A percentile compares a stretch with the other conserved stretches of the same genome.
Conservation (phyloP, 2,329 filamentous ascomycete genomes). For the Neodidymelliopsis sp. region DNA sequence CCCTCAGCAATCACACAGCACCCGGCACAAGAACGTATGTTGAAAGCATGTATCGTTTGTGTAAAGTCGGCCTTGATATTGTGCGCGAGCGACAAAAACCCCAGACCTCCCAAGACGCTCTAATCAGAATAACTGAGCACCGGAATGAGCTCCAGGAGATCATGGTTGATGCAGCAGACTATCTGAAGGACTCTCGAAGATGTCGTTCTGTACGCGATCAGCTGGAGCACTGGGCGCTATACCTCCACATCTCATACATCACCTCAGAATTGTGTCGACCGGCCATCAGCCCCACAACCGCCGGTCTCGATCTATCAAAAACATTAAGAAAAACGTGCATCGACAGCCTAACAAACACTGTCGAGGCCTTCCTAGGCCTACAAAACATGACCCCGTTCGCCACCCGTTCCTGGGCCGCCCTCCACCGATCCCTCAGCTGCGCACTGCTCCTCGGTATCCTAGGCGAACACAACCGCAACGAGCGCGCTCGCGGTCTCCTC, state of each 20-base stretch:
- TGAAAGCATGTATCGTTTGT: slow-evolving; percentile 64
- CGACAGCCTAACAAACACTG: slow-evolving; percentile 62
- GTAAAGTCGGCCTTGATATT: slow-evolving; percentile 66
- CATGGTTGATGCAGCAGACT: slow-evolving; percentile 64
- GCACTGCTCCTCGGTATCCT: slow-evolving; percentile 55
- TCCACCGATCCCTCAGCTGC: slow-evolving; percentile 54
- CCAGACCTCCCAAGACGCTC: slow-evolving; percentile 61
- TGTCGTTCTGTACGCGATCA: slow-evolving; percentile 60
- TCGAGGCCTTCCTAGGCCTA: slow-evolving; percentile 68
- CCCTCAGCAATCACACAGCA: slow-evolving; percentile 51
- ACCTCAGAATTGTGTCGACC: slow-evolving; percentile 69
- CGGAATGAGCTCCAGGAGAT: slow-evolving; percentile 65
- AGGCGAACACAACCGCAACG: slow-evolving; percentile 55
- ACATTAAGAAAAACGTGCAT: slow-evolving; percentile 64
- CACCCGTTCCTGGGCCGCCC: slow-evolving; percentile 54
- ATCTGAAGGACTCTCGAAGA: slow-evolving; percentile 62
- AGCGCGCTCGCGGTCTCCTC: slow-evolving; percentile 55
- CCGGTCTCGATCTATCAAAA: slow-evolving; percentile 53
- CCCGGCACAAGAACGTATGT: slow-evolving; percentile 63
- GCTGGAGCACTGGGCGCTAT: slow-evolving; percentile 66
- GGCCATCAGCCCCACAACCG: slow-evolving; percentile 62
- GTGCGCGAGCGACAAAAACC: slow-evolving; percentile 64
- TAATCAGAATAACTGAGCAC: slow-evolving; percentile 63
- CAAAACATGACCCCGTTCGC: slow-evolving; percentile 59
- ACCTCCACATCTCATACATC: slow-evolving; percentile 68